phyloP scores from a whole-genome alignment of 495 filamentous ascomycete genomes.

The Beverwykella pulmonaria region DNA sequence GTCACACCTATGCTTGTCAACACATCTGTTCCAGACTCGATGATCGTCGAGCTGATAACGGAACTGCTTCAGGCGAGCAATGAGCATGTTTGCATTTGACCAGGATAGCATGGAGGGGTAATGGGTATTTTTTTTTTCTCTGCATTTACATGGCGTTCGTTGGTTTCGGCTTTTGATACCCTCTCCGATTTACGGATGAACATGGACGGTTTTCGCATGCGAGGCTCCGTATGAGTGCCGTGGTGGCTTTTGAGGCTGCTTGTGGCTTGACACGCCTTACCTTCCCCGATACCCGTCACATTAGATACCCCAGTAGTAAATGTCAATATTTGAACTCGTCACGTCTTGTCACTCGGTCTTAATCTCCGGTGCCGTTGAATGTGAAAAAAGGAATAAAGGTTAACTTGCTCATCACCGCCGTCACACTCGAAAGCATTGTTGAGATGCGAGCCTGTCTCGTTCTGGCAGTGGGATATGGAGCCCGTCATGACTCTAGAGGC shows the following conservation, averaged over 20 bases:
- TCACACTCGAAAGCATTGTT: slow-evolving; percentile 24
- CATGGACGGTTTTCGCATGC: slow-evolving; percentile 12
- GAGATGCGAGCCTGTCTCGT: slow-evolving; percentile 13
- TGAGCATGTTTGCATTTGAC: background rate
- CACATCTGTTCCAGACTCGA: slow-evolving; percentile 1
- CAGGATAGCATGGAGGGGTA: background rate
- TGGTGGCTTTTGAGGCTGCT: slow-evolving; percentile 17
- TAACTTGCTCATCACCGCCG: slow-evolving; percentile 19
- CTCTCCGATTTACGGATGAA: slow-evolving; percentile 23
- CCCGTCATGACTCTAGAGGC: background rate
- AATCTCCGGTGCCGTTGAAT: background rate
- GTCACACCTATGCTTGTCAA: background rate
- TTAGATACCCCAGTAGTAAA: slow-evolving; percentile 26
- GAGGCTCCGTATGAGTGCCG: slow-evolving; percentile 6
- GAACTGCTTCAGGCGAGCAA: background rate
- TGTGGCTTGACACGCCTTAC: slow-evolving; percentile 33
- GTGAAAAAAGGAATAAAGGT: slow-evolving; percentile 2
- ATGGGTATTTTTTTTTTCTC: slow-evolving; percentile 2
- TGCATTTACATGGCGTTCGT: slow-evolving; percentile 23
- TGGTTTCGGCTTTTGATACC: slow-evolving; percentile 26
- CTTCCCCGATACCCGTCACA: slow-evolving; percentile 33
- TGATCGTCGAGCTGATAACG: background rate
- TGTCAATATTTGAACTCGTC: slow-evolving; percentile 17
- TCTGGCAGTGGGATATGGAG: background rate
- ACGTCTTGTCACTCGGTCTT: background rate